phyloP scores from a whole-genome alignment of 2,329 filamentous ascomycete species.

The Westerdykella aurantiaca region DNA sequence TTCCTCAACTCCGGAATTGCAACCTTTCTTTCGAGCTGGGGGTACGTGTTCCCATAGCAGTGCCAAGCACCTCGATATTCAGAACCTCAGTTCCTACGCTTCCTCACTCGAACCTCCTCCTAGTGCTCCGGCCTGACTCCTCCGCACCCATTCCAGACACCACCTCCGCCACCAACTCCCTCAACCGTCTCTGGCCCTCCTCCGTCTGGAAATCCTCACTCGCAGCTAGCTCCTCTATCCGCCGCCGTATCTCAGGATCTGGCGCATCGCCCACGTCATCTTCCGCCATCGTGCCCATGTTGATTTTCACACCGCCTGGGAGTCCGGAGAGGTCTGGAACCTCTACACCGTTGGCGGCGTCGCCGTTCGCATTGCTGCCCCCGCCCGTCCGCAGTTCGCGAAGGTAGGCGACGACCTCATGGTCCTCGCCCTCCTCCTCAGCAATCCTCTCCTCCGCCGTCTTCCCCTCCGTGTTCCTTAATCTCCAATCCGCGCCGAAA shows the following conservation, averaged over 20 bases:
- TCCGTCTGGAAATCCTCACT: slow-evolving; percentile 78
- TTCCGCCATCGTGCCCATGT: slow-evolving; percentile 66
- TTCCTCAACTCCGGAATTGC: too few relatives aligned
- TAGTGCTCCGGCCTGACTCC: slow-evolving; percentile 50
- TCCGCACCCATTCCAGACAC: slow-evolving; percentile 61
- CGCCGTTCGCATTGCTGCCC: slow-evolving; percentile 21
- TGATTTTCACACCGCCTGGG: slow-evolving; percentile 71
- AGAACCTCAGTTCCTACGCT: too few relatives aligned
- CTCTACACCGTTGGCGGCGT: slow-evolving; percentile 21
- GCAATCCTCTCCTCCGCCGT: slow-evolving; percentile 77
- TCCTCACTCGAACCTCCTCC: slow-evolving; percentile 34
- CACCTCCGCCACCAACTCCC: slow-evolving; percentile 74
- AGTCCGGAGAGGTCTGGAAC: slow-evolving; percentile 51
- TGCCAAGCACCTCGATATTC: too few relatives aligned
- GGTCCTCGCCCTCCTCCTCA: slow-evolving; percentile 66
- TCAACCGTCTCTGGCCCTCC: slow-evolving; percentile 71
- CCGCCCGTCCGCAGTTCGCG: slow-evolving; percentile 22
- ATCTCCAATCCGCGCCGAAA: slow-evolving; percentile 61
- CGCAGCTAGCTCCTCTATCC: slow-evolving; percentile 83
- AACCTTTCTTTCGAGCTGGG: too few relatives aligned
- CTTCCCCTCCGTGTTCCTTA: slow-evolving; percentile 66
- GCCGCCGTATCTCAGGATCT: slow-evolving; percentile 75
- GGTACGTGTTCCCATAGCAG: too few relatives aligned
- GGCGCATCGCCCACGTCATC: slow-evolving; percentile 53
- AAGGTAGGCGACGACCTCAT: slow-evolving; percentile 69